Evolutionary conservation across 1,139 yeast genomes (phyloP), one percentile per base, ranked within the genome.

Genomic region (Pneumocystis sp.): DNA sequence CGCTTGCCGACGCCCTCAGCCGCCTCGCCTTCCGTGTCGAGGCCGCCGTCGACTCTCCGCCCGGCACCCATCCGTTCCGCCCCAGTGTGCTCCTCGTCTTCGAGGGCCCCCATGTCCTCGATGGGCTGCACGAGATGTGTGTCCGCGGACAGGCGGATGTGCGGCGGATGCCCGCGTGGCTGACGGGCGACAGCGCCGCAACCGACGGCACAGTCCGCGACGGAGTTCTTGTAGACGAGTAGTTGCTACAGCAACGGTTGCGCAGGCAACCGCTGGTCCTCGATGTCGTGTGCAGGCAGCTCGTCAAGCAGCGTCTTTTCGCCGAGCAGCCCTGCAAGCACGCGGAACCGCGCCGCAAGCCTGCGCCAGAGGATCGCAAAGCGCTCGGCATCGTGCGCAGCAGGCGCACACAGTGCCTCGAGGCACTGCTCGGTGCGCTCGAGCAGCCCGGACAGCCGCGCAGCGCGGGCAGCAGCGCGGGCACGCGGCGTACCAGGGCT

Each of bases 81-180:
- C 75, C 80, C 69, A 1, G 75, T 87, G 1, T 80, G 78, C 31
- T n/a, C n/a, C 67, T 89, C 37, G 79, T 81, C 67, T 73, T 89
- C 5, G 77, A 80, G 2, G 96, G 96, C 0, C 76, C 78, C n/a
- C 95, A 89, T 73, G 82, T 89, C 0, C 87, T 85, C 79, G 95
- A 83, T 1, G 96, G 96, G 0, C 71, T 89, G 59, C 90, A 87
- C 73, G 85, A 87, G 70, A 76, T 89, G 50, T 83, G 90, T n/a
- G 83, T 78, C 3, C 71, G 76, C 19, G 83, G 82, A 62, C 71
- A 80, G 0, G 72, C 85, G 1, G 81, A 87, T 70, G 82, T 87
- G 0, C 75, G 77, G 19, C 77, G 72, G 0, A 75, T 87, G 39
- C 96, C 96, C 0, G 80, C 82, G 25, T 89, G 91, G 91, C 73